Percentiles rank a stretch among this genome's conserved stretches.
Conservation (phyloP, 2,329 filamentous ascomycete genomes). For the Pseudocercospora macadamiae region DNA sequence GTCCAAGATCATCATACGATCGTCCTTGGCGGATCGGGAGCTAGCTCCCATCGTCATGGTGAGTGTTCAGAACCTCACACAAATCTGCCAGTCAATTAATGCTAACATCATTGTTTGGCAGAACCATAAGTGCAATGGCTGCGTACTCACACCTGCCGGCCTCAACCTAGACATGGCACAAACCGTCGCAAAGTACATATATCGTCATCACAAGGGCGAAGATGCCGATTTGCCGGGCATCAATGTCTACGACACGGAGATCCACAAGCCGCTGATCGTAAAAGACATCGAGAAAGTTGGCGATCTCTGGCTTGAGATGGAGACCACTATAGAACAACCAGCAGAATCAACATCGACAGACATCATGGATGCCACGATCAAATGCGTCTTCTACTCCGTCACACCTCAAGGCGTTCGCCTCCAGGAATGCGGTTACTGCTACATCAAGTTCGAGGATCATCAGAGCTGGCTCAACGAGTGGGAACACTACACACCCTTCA, state of each 20-base stretch:
- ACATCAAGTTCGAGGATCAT: conserved; percentile 25
- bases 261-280: conserved; percentile 34
- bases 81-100: neutral
- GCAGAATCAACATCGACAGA: neutral
- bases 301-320: conserved; percentile 33
- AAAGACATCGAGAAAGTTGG: conserved; percentile 24
- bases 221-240: conserved; percentile 24
- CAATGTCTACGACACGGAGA: conserved; percentile 32
- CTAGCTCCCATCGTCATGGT: conserved; percentile 30
- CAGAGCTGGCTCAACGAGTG: conserved; percentile 28
- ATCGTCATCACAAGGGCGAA: conserved; percentile 15
- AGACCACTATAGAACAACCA: conserved; percentile 12
- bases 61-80: neutral
- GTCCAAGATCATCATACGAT: conserved; percentile 28
- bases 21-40: conserved; percentile 28
- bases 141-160: conserved; percentile 36
- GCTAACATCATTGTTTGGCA: neutral
- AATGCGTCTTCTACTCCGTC: conserved; percentile 30
- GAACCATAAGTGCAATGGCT: conserved; percentile 40
- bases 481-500: conserved; percentile 19
- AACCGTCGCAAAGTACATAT: conserved; percentile 32
- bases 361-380: conserved; percentile 14
- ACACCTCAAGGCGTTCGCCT: conserved; percentile 28
- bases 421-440: conserved; percentile 33
- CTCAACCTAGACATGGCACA: conserved; percentile 41